Percentiles rank a stretch among this genome's conserved stretches.
Evolutionary conservation across 2,329 filamentous ascomycete species (phyloP).

Genomic region (Sclerotinia minor): DNA sequence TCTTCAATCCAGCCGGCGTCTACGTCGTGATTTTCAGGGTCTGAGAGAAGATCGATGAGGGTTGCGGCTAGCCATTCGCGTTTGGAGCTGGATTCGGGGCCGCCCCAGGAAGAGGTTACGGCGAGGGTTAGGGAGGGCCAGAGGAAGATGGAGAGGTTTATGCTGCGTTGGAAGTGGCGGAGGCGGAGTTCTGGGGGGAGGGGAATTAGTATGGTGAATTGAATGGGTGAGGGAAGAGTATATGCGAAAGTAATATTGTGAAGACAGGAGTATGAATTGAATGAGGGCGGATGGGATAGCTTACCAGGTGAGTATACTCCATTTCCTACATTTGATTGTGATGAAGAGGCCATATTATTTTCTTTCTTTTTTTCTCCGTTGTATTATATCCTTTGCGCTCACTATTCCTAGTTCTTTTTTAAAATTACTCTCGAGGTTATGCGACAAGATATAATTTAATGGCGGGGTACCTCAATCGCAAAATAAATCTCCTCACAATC

Average conservation of each 20-base stretch:
- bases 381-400: not conserved
- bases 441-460: not conserved
- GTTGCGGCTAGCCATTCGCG: constrained; percentile 95
- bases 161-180: constrained; percentile 77
- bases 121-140: constrained; percentile 89
- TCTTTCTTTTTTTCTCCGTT: not conserved
- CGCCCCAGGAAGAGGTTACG: constrained; percentile 85
- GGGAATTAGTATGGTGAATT: not conserved
- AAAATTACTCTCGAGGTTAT: not conserved
- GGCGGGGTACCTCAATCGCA: constrained; percentile 4
- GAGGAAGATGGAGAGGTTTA: constrained; percentile 79
- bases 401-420: not conserved
- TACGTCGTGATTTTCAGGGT: constrained; percentile 54
- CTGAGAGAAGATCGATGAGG: constrained; percentile 72
- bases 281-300: not conserved
- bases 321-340: constrained; percentile 10
- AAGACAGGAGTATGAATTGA: too few relatives aligned
- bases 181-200: constrained; percentile 45
- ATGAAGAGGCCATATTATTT: constrained; percentile 1
- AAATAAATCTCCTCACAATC: not conserved
- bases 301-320: constrained; percentile 21
- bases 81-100: constrained; percentile 78
- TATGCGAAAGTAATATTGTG: not conserved
- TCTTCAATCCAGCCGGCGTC: constrained; percentile 80
- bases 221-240: constrained; percentile 9